These are phyloP conservation scores for Lodderomyces orthopsilosis DNA, from an alignment of 1,139 yeast species.

Conservation along the genomic window DNA sequence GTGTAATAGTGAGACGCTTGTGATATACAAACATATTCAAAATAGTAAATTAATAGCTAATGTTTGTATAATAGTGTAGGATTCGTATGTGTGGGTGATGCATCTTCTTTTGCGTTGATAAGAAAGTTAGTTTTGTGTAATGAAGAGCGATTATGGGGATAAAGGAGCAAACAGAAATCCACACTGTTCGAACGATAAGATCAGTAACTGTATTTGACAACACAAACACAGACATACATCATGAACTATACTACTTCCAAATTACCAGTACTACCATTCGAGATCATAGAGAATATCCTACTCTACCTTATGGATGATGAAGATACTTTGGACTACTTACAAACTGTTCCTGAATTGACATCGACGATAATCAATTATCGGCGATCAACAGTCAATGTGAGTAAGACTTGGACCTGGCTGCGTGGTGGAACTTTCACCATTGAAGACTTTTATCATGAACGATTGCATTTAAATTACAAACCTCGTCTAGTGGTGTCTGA, in stretches of 20 bases:
- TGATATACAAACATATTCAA: background rate
- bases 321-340: constrained; percentile 1
- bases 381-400: background rate
- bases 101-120: no score
- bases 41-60: background rate
- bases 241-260: background rate
- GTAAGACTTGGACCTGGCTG: background rate
- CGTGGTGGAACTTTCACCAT: background rate
- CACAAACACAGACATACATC: background rate
- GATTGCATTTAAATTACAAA: background rate
- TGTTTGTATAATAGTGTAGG: background rate
- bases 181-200: background rate
- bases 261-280: constrained; percentile 8
- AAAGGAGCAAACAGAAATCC: no score
- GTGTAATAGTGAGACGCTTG: background rate
- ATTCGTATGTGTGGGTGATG: background rate
- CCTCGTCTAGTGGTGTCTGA: background rate
- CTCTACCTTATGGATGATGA: constrained; percentile 6
- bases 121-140: constrained; percentile 7
- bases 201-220: background rate
- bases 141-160: no score
- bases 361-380: constrained; percentile 6
- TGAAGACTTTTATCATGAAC: background rate
- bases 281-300: constrained; percentile 7
- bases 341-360: constrained; percentile 6